Base-by-base conservation (phyloP, 257 asterid species). In the Verbascum thapsus region DNA sequence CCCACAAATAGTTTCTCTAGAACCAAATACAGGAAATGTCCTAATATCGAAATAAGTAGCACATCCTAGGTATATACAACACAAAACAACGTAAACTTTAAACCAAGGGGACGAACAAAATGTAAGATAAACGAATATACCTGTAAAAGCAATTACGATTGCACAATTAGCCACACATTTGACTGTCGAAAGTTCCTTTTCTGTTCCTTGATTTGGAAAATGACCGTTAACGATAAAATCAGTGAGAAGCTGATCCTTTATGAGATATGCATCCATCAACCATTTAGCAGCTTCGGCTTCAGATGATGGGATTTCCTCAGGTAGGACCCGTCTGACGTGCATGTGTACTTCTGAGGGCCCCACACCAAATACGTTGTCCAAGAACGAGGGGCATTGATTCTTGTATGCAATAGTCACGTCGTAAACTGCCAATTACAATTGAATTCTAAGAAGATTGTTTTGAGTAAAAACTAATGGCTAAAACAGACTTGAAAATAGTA, bases 331-430 rank as follows among this genome's bases (percentile, higher is more conserved):
- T 34, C 80, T 72, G 19, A 91, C 62, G 43, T 88, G 90, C 75
- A 91, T 86, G 80, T 91, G 96, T 37, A 91, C 96, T 77, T 91
- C 96, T 8, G 96, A 79, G 1, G 98, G 98, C 62, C 85, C 94
- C n/a, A 86, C 80, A 0, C 98, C 98, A 54, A 80, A 91, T 10
- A 84, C 96, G 42, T 88, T 91, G 83, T 91, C 96, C 88, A 88
- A 37, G 86, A 91, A 88, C 35, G 98, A 72, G 13, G 98, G 98
- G 67, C 92, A 88, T 2, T 69, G 77, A 22, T 83, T 71, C 75
- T 91, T 91, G 86, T 91, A 91, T 34, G 88, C 95, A 34, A 91
- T 88, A 10, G 98, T 86, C 45, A 91, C 75, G 70, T 88, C 95
- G 64, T 88, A 91, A 78, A 91, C 98, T 91, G 96, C 76, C 68